Base-by-base conservation (phyloP, 805 yeast genomes). In the Suhomyces sp. region DNA sequence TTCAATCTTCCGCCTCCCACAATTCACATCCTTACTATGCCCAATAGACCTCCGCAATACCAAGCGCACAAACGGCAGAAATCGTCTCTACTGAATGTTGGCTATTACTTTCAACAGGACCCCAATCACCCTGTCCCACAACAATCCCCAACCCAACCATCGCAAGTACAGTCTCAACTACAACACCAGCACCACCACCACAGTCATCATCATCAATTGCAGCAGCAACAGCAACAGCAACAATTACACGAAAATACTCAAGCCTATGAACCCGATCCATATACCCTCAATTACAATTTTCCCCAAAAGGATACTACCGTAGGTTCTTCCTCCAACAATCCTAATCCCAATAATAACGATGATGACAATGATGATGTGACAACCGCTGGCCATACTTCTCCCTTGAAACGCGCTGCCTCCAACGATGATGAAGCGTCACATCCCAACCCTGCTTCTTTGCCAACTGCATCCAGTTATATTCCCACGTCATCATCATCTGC, bases 41-140 rank as follows among this genome's bases (percentile, higher is more conserved):
- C 38, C 23, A 34, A 28, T 28, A 21, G 38, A 34, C 38, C 38
- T n/a, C 23, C 28, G 15, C 38, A 39, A 33, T 35, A 41, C 28
- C 44, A 48, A 34, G 36, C 58, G 12, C 68, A 63, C 44, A 63
- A 63, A 43, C 65, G 68, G 35, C 68, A 61, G 49, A 63, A 63
- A 40, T 58, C 64, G 37, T 58, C 62, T 15, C 30, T 56, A 16
- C 59, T 52, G 60, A 58, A 51, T 43, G 43, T 51, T 7, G 55
- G 57, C 21, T 60, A 54, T 40, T 61, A 56, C 40, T 56, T 53
- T 39, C 45, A 18, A 18, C 28, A 8, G 17, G 43, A 40, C 21
- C 36, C 28, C 14, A 28, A 22, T 19, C 36, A 27, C 14, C 27
- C 33, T 12, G n/a, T n/a, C n/a, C 25, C 35, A 13, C 43, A 35